Evolutionary conservation across 148 eudicot genomes (phyloP).

Genomic region (Simmondsia chinensis): DNA sequence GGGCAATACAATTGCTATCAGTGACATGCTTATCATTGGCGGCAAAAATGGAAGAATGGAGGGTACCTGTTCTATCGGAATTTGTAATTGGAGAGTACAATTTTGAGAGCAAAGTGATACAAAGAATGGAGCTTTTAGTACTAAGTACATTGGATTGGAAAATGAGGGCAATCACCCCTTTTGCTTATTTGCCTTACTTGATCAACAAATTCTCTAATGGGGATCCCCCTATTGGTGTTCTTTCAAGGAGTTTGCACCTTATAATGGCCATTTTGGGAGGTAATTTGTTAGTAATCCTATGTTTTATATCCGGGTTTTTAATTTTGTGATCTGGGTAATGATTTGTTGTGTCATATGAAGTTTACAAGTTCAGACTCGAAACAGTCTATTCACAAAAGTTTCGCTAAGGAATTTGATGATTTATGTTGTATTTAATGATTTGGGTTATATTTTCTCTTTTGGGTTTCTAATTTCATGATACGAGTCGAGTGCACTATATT

Average conservation of each 20-base stretch:
- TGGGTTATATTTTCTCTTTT: not conserved
- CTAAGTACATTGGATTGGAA: slow-evolving; percentile 49
- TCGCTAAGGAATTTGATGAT: not conserved
- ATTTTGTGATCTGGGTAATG: not conserved
- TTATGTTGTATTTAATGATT: too few species aligned
- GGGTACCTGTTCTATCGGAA: slow-evolving; percentile 19
- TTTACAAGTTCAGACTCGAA: not conserved
- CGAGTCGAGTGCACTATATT: not conserved
- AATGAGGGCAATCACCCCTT: slow-evolving; percentile 36
- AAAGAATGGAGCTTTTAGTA: slow-evolving; percentile 52
- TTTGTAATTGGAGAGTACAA: slow-evolving; percentile 15
- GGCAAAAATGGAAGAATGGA: slow-evolving; percentile 45
- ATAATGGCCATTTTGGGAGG: slow-evolving; percentile 32
- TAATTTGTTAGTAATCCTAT: not conserved
- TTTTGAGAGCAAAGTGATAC: slow-evolving; percentile 29
- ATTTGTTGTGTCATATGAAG: not conserved
- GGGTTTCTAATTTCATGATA: not conserved
- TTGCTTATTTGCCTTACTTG: slow-evolving; percentile 26
- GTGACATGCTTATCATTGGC: slow-evolving; percentile 43
- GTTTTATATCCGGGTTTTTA: not conserved
- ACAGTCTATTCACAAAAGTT: not conserved
- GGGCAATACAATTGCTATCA: slow-evolving; percentile 31
- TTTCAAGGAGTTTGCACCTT: slow-evolving; percentile 12
- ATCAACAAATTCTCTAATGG: slow-evolving; percentile 11
- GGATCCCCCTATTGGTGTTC: slow-evolving; percentile 1